Evolutionary conservation across 1,284 basidiomycete species (phyloP).

Genomic region (Naganishia albida): DNA sequence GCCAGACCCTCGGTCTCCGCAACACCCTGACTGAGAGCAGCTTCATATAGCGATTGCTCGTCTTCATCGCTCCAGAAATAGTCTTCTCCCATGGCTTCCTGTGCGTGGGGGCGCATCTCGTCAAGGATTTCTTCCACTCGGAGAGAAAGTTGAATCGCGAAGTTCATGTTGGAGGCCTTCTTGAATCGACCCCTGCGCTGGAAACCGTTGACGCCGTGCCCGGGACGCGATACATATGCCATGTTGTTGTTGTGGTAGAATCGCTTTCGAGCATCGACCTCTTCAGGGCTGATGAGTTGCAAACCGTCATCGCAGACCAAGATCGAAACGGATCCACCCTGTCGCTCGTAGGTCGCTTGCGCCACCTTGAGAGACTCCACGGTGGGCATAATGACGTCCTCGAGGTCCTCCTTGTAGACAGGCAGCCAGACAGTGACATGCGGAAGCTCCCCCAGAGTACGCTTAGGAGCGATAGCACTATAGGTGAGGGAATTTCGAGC

Average conservation of each 20-base stretch:
- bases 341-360: slow-evolving; percentile 56
- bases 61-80: slow-evolving; percentile 43
- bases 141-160: slow-evolving; percentile 70
- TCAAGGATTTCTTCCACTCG: slow-evolving; percentile 42
- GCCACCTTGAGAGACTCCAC: slow-evolving; percentile 78
- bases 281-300: slow-evolving; percentile 56
- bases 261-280: slow-evolving; percentile 65
- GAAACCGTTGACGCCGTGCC: slow-evolving; percentile 68
- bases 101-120: slow-evolving; percentile 51
- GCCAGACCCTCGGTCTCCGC: slow-evolving; percentile 63
- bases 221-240: slow-evolving; percentile 78
- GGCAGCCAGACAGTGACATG: slow-evolving; percentile 64
- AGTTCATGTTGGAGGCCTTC: slow-evolving; percentile 89
- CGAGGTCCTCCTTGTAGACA: slow-evolving; percentile 67
- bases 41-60: slow-evolving; percentile 44
- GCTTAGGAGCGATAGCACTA: slow-evolving; percentile 56
- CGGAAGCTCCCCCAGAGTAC: slow-evolving; percentile 57
- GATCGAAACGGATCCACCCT: slow-evolving; percentile 50
- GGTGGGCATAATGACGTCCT: slow-evolving; percentile 62
- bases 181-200: slow-evolving; percentile 84
- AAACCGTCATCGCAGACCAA: slow-evolving; percentile 22
- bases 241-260: slow-evolving; percentile 80
- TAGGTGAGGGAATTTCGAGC: slow-evolving; percentile 59
- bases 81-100: slow-evolving; percentile 32
- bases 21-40: slow-evolving; percentile 42